phyloP scores from a whole-genome alignment of 2,329 filamentous ascomycete species.

The Fusarium subglutinans region DNA sequence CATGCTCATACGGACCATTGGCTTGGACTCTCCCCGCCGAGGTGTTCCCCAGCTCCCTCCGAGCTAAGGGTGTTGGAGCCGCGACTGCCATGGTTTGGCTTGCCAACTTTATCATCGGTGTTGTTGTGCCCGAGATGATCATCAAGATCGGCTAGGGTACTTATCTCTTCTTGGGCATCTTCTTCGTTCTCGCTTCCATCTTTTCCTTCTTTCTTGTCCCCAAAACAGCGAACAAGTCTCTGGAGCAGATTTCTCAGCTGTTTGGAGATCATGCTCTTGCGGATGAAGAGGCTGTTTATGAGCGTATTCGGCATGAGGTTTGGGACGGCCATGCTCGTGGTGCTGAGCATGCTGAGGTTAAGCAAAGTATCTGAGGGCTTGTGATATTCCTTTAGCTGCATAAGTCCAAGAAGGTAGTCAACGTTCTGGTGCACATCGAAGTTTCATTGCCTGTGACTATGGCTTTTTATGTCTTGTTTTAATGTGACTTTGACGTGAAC shows the following conservation, averaged over 20 bases:
- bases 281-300: neutral
- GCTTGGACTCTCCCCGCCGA: conserved; percentile 50
- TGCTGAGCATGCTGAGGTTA: neutral
- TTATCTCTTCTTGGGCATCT: conserved; percentile 64
- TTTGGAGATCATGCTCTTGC: neutral
- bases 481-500: no score
- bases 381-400: neutral
- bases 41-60: conserved; percentile 47
- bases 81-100: conserved; percentile 49
- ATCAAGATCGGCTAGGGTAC: conserved; percentile 57
- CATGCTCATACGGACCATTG: conserved; percentile 45
- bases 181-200: conserved; percentile 57
- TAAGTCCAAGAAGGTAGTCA: neutral
- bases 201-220: conserved; percentile 44
- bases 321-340: neutral
- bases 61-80: conserved; percentile 49
- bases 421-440: neutral
- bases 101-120: conserved; percentile 51
- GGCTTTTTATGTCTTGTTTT: no score
- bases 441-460: fast-evolving
- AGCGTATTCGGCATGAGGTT: neutral
- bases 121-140: conserved; percentile 64
- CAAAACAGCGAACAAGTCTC: conserved; percentile 15
- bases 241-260: conserved; percentile 47
- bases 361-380: neutral